Percentiles rank a stretch among this genome's conserved stretches.
Evolutionary conservation across 2,329 filamentous ascomycete genomes (phyloP).

Genomic region (Septoria linicola): DNA sequence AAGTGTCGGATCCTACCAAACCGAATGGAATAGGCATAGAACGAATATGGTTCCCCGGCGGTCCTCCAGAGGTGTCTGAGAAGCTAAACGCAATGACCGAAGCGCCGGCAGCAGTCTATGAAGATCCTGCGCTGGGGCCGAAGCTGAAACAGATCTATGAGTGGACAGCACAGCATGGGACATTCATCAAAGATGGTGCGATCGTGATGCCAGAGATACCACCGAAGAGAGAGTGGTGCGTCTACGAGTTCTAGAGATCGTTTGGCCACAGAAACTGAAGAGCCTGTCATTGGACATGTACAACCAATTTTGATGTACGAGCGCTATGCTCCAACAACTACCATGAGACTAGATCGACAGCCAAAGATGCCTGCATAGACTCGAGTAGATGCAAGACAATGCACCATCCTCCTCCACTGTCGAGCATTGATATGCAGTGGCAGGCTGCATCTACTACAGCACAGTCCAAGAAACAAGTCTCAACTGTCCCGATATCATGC

Average conservation of each 20-base stretch:
- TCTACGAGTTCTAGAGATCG: constrained; percentile 30
- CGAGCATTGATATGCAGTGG: too few relatives aligned
- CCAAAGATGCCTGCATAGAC: too few relatives aligned
- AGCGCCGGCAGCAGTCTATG: constrained; percentile 57
- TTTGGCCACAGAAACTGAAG: too few relatives aligned
- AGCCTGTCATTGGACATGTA: too few relatives aligned
- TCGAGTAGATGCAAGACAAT: too few relatives aligned
- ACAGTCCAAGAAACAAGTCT: too few relatives aligned
- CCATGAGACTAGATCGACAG: too few relatives aligned
- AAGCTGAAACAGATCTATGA: constrained; percentile 61
- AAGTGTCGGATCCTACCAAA: constrained; percentile 4
- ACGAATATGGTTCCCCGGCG: constrained; percentile 38
- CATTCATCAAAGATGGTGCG: constrained; percentile 60
- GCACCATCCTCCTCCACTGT: too few relatives aligned
- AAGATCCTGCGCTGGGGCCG: constrained; percentile 53
- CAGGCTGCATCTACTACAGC: too few relatives aligned
- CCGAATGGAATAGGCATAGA: constrained; percentile 2
- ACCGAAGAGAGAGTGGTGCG: constrained; percentile 72
- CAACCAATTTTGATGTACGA: too few relatives aligned
- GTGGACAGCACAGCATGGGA: constrained; percentile 62
- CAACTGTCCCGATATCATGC: too few relatives aligned
- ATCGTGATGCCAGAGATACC: constrained; percentile 71
- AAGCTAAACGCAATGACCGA: constrained; percentile 57
- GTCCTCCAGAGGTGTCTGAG: constrained; percentile 53
- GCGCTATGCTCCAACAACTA: too few relatives aligned